Percentiles rank a stretch among this genome's conserved stretches.
These are phyloP conservation scores for Gracilaria domingensis DNA, from an alignment of 23 red algal species.

Conservation along the genomic window DNA sequence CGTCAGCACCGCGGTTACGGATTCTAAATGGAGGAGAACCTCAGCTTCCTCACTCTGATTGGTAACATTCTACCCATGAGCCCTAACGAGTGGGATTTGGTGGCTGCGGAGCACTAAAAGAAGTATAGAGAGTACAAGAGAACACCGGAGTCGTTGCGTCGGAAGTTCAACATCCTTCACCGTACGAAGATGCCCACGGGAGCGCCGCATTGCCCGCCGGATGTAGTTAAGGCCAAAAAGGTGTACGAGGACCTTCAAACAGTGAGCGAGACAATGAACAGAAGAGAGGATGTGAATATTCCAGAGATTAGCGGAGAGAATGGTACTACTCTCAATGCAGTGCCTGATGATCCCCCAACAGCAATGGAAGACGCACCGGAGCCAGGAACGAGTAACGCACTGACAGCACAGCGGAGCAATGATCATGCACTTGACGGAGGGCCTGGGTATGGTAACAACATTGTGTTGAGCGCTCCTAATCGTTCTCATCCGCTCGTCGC, in stretches of 20 bases:
- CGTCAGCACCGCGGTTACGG: background rate
- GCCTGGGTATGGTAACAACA: no score
- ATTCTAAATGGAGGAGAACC: background rate
- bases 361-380: no score
- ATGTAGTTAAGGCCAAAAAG: background rate
- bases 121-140: background rate
- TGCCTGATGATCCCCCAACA: no score
- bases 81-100: background rate
- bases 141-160: background rate
- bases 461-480: no score
- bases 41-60: background rate
- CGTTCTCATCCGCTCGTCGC: no score
- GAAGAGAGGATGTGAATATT: background rate
- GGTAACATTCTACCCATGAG: background rate
- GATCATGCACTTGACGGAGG: no score
- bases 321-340: no score
- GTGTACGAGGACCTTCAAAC: no score
- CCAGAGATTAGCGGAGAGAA: no score
- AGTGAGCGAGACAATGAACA: background rate
- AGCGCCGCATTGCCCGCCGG: background rate
- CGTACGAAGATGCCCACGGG: background rate
- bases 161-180: background rate
- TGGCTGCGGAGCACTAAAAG: background rate
- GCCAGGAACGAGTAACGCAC: no score
- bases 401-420: no score